A percentile compares a stretch with the other conserved stretches of the same genome.
These are phyloP conservation scores for Lunasporangiospora selenospora DNA, from an alignment of 192 early-diverging fungal genomes.

Conservation along the genomic window DNA sequence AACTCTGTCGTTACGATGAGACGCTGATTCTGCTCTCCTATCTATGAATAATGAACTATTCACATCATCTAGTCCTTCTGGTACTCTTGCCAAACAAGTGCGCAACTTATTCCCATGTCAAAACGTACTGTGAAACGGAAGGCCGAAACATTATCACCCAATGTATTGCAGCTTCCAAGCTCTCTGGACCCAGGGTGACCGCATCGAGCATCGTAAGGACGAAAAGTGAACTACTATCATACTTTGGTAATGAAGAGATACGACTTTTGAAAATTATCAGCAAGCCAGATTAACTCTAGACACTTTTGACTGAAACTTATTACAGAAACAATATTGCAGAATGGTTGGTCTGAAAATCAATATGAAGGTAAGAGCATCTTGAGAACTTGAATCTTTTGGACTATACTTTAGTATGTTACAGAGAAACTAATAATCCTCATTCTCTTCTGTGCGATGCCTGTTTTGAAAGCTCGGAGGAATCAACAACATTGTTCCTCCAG, in stretches of 20 bases:
- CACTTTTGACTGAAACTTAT: constrained; percentile 76
- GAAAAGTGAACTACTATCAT: too few species aligned
- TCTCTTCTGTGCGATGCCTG: too few species aligned
- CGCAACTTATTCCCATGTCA: constrained; percentile 29
- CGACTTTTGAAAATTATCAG: too few species aligned
- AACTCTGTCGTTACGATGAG: constrained; percentile 58
- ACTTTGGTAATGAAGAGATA: too few species aligned
- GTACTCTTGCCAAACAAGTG: constrained; percentile 27
- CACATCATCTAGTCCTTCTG: constrained; percentile 33
- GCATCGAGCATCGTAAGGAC: too few species aligned
- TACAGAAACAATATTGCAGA: constrained; percentile 85
- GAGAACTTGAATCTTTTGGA: constrained; percentile 59
- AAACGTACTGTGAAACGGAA: constrained; percentile 28
- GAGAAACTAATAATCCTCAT: constrained; percentile 76
- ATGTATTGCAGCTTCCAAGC: too few species aligned
- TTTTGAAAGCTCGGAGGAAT: constrained; percentile 80
- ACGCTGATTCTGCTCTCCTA: constrained; percentile 69
- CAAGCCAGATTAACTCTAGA: too few species aligned
- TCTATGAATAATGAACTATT: too few species aligned
- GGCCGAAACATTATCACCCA: constrained; percentile 43
- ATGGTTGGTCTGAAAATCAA: constrained; percentile 94
- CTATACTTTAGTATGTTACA: constrained; percentile 69
- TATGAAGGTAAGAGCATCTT: constrained; percentile 41
- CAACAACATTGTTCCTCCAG: constrained; percentile 50
- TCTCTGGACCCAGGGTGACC: too few species aligned